Evolutionary conservation across 495 filamentous ascomycete species (phyloP).

Genomic region (Hypomontagnella monticulosa): DNA sequence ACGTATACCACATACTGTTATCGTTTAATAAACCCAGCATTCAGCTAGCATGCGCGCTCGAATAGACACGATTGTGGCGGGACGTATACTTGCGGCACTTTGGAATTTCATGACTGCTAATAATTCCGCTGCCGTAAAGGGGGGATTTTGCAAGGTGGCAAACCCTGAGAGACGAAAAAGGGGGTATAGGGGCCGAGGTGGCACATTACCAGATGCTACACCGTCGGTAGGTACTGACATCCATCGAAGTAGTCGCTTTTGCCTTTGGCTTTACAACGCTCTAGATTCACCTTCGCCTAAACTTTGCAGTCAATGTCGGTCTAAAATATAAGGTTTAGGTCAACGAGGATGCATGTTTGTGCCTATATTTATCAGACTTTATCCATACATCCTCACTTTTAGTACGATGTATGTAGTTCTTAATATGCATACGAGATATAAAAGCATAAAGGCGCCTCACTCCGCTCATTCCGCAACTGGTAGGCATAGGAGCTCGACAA

Average conservation of each 20-base stretch:
- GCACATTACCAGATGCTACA: no score
- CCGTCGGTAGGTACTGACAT: no score
- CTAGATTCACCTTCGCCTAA: background rate
- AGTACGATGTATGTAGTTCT: no score
- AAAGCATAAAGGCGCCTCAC: no score
- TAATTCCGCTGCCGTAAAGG: background rate
- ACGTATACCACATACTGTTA: constrained; percentile 2
- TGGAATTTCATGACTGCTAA: background rate
- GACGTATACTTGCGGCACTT: constrained; percentile 18
- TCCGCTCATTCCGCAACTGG: no score
- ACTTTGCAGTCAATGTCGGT: constrained; percentile 7
- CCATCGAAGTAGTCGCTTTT: background rate
- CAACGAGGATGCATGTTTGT: constrained; percentile 7
- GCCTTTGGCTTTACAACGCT: background rate
- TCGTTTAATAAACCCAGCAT: constrained; percentile 13
- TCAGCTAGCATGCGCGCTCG: constrained; percentile 17
- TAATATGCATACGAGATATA: no score
- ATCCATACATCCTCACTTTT: background rate
- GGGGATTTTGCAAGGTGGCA: constrained; percentile 10
- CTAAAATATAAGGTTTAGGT: constrained; percentile 12
- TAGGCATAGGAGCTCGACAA: no score
- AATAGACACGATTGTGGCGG: constrained; percentile 13
- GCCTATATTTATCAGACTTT: constrained; percentile 4
- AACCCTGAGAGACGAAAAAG: background rate
- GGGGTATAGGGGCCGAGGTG: background rate